Conservation (phyloP, 2,329 filamentous ascomycete genomes). For the Allantophomopsis lycopodina region DNA sequence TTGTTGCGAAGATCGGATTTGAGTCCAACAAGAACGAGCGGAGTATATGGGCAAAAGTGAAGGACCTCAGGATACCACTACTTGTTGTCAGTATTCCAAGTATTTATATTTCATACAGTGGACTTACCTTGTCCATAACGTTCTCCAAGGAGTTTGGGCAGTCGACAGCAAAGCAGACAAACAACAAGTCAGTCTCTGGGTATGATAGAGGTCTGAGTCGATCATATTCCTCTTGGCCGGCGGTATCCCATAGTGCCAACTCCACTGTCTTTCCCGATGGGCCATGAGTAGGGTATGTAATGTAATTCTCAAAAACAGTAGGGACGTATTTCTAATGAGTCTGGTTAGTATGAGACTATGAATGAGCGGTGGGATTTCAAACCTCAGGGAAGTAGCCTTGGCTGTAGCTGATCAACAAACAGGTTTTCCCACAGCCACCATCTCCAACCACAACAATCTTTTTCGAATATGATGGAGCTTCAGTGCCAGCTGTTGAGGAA, state of each 20-base stretch:
- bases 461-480: conserved; percentile 89
- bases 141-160: conserved; percentile 97
- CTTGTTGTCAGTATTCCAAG: conserved; percentile 12
- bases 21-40: conserved; percentile 86
- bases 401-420: conserved; percentile 94
- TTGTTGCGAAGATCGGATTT: conserved; percentile 96
- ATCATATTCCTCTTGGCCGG: conserved; percentile 97
- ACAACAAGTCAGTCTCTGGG: conserved; percentile 93
- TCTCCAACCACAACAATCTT: conserved; percentile 99
- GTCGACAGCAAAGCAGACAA: conserved; percentile 98
- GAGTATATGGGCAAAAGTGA: conserved; percentile 96
- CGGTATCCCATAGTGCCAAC: conserved; percentile 95
- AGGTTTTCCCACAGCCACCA: conserved; percentile 97
- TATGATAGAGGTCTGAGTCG: conserved; percentile 90
- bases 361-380: conserved; percentile 16
- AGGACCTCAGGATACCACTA: conserved; percentile 99
- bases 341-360: conserved; percentile 1
- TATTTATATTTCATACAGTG: not conserved
- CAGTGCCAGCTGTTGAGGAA: conserved; percentile 60
- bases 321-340: conserved; percentile 86
- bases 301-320: conserved; percentile 99
- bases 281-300: conserved; percentile 86
- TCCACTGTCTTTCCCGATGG: conserved; percentile 88
- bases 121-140: conserved; percentile 87
- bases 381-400: conserved; percentile 99